Evolutionary conservation across 1,284 basidiomycete genomes (phyloP).

Genomic region (Ustilago vetiveriae): DNA sequence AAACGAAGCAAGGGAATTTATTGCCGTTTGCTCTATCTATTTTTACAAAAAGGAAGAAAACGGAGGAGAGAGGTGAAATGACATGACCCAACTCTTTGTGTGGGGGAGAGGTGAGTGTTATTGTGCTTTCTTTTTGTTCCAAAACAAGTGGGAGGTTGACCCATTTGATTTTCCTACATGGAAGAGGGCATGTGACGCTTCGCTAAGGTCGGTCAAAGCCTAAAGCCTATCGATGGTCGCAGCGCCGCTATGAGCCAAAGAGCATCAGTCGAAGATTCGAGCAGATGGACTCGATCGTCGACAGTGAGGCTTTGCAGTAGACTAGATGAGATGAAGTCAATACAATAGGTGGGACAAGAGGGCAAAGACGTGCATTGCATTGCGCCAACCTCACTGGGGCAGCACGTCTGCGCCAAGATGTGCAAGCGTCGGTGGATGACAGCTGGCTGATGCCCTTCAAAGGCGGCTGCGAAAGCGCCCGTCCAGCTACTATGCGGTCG

Average conservation of each 20-base stretch:
- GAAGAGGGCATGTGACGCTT: background rate
- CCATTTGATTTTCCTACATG: too few relatives aligned
- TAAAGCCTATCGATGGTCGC: too few relatives aligned
- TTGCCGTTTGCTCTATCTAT: too few relatives aligned
- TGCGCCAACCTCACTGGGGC: too few relatives aligned
- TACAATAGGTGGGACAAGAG: too few relatives aligned
- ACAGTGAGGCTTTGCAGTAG: background rate
- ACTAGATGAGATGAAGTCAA: background rate
- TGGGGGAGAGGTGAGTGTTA: too few relatives aligned
- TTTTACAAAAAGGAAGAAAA: constrained; percentile 1
- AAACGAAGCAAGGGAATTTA: too few relatives aligned
- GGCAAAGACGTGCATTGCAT: too few relatives aligned
- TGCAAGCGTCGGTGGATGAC: background rate
- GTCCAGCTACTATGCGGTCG: too few relatives aligned
- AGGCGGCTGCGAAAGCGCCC: too few relatives aligned
- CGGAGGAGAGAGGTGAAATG: constrained; percentile 2
- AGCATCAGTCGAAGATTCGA: background rate
- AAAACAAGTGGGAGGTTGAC: too few relatives aligned
- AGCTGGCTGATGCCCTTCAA: background rate
- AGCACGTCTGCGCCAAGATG: constrained; percentile 1
- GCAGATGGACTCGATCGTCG: background rate
- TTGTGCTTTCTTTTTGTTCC: too few relatives aligned
- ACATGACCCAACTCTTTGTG: constrained; percentile 11
- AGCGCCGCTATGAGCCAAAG: background rate
- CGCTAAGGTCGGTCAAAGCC: background rate